A percentile compares a stretch with the other conserved stretches of the same genome.
Conservation (phyloP, 75 land plant species). For the Gnetum montanum region DNA sequence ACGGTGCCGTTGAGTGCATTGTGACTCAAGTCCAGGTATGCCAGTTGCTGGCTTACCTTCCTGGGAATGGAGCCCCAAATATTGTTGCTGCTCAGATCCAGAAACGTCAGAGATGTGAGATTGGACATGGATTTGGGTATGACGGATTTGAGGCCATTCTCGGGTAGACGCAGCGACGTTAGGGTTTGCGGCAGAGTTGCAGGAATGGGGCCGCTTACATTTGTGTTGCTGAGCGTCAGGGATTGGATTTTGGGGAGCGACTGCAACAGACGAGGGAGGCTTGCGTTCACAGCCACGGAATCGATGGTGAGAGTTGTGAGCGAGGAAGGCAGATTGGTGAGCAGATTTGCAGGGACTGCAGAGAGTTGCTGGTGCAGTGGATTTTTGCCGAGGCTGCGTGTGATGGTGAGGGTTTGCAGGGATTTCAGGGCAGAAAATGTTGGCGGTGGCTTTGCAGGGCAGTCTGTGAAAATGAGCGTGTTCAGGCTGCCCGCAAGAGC, state of each 20-base stretch:
- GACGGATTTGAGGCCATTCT: slow-evolving; percentile 12
- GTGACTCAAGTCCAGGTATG: slow-evolving; percentile 23
- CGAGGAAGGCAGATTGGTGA: no score
- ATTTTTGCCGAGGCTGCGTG: slow-evolving; percentile 22
- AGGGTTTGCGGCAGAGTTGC: slow-evolving; percentile 13
- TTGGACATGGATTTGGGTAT: slow-evolving; percentile 14
- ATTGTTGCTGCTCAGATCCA: slow-evolving; percentile 19
- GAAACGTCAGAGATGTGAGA: slow-evolving; percentile 9
- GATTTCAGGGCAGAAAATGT: slow-evolving; percentile 13
- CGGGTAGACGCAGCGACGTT: slow-evolving; percentile 14
- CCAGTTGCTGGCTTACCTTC: slow-evolving; percentile 10
- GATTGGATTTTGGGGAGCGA: slow-evolving; percentile 12
- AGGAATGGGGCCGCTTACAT: slow-evolving; percentile 20
- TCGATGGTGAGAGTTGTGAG: no score
- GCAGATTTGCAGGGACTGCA: no score
- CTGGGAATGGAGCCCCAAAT: slow-evolving; percentile 19
- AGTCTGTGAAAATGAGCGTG: slow-evolving; percentile 17
- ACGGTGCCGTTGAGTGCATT: slow-evolving; percentile 27
- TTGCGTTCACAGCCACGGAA: slow-evolving; percentile 4
- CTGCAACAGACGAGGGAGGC: slow-evolving; percentile 11
- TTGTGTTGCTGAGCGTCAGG: slow-evolving; percentile 23
- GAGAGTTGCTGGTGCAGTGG: no score
- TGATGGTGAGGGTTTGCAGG: slow-evolving; percentile 8
- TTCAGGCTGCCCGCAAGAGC: slow-evolving; percentile 20
- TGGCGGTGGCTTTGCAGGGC: slow-evolving; percentile 11